Evolutionary conservation across 2,329 filamentous ascomycete genomes (phyloP).

Genomic region (Lojkania enalia): DNA sequence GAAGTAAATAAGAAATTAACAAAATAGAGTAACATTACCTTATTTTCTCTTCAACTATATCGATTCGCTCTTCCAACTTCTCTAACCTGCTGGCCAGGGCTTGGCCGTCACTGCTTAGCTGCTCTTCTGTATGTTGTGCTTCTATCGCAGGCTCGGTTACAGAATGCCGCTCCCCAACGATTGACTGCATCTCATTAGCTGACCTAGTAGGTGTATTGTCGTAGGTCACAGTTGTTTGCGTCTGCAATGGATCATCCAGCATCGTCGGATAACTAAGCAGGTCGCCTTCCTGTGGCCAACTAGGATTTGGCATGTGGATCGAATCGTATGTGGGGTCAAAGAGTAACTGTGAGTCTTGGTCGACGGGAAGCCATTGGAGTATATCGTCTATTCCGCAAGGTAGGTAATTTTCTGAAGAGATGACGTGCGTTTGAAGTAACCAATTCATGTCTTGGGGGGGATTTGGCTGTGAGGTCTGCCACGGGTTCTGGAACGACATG

Average conservation of each 20-base stretch:
- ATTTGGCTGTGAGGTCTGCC: slow-evolving; percentile 1
- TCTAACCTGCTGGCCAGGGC: background rate
- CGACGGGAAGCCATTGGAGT: slow-evolving; percentile 1
- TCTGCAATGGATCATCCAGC: slow-evolving; percentile 7
- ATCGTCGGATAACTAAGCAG: slow-evolving; percentile 7
- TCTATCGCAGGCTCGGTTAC: slow-evolving; percentile 5
- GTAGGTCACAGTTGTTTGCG: slow-evolving; percentile 6
- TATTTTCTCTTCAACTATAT: slow-evolving; percentile 1
- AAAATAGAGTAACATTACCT: slow-evolving; percentile 2
- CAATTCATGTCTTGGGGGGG: background rate
- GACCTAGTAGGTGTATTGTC: slow-evolving; percentile 4
- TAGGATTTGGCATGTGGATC: slow-evolving; percentile 3
- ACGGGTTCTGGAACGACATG: slow-evolving; percentile 2
- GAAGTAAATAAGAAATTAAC: slow-evolving; percentile 1
- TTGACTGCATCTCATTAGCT: slow-evolving; percentile 7
- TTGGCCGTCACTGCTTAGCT: background rate
- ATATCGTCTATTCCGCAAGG: background rate
- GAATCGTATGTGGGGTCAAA: slow-evolving; percentile 5
- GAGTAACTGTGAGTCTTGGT: slow-evolving; percentile 5
- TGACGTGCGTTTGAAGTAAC: slow-evolving; percentile 1
- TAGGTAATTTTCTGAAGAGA: slow-evolving; percentile 1
- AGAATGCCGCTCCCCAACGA: slow-evolving; percentile 5
- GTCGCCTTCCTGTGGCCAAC: slow-evolving; percentile 3
- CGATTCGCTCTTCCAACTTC: background rate
- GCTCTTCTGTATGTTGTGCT: slow-evolving; percentile 7